Evolutionary conservation across 345 rosid species (phyloP).

Genomic region (Hypericum androsaemum): DNA sequence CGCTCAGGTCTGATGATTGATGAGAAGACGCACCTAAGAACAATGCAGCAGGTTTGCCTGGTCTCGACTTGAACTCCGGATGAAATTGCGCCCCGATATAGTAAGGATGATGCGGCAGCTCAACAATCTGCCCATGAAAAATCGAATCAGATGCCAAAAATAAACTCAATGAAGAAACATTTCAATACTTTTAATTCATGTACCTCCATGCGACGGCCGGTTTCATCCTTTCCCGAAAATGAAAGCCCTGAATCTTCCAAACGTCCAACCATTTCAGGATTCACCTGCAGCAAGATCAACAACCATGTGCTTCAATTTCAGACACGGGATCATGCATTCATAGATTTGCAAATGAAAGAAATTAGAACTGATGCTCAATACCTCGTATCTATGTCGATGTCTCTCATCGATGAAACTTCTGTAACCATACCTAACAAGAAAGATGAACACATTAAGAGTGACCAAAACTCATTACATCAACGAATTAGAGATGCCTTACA

Average conservation of each 20-base stretch:
- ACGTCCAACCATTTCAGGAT: constrained; percentile 10
- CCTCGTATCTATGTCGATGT: constrained; percentile 9
- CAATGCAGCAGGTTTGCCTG: constrained; percentile 6
- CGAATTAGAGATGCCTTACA: constrained; percentile 5
- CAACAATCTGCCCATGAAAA: background rate
- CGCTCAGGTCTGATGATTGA: background rate
- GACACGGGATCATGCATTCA: background rate
- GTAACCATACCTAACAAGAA: constrained; percentile 1
- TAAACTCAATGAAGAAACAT: background rate
- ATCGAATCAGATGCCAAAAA: background rate
- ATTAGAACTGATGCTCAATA: background rate
- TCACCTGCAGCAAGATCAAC: constrained; percentile 1
- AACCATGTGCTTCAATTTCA: too few relatives aligned
- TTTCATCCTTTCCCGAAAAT: constrained; percentile 6
- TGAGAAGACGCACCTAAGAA: constrained; percentile 1
- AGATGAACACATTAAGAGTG: background rate
- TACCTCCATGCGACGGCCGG: constrained; percentile 10
- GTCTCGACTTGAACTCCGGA: constrained; percentile 9
- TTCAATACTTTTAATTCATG: background rate
- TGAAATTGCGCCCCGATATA: constrained; percentile 3
- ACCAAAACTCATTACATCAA: background rate
- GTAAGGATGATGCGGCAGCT: constrained; percentile 9
- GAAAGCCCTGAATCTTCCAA: constrained; percentile 7
- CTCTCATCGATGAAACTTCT: constrained; percentile 6
- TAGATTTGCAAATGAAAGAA: background rate